Evolutionary conservation across 225 moss, liverwort and hornwort genomes (phyloP).

Genomic region (Rhytidiadelphus loreus): DNA sequence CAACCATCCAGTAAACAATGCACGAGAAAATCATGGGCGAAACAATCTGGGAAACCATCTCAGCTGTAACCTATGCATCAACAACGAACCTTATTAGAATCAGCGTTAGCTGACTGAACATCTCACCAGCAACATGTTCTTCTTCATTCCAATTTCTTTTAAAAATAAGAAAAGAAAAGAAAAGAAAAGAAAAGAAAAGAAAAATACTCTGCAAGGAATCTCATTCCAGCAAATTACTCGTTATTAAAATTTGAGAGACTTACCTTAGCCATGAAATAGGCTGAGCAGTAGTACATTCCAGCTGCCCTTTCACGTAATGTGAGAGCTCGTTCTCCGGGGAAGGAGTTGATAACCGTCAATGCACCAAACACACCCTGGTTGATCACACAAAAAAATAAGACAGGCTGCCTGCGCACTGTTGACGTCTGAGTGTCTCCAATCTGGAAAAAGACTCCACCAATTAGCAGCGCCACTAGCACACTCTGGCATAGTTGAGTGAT

Average conservation of each 20-base stretch:
- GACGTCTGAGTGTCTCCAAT: constrained; percentile 61
- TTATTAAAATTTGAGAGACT: background rate
- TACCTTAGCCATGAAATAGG: constrained; percentile 91
- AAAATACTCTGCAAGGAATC: background rate
- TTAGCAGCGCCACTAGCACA: constrained; percentile 58
- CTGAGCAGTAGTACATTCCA: constrained; percentile 89
- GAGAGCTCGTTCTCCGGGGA: constrained; percentile 73
- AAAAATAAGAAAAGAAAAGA: too few species aligned
- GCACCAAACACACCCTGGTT: constrained; percentile 92
- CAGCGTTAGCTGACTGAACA: background rate
- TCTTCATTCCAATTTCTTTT: background rate
- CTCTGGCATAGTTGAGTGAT: constrained; percentile 70
- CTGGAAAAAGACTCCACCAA: constrained; percentile 83
- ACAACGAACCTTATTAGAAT: constrained; percentile 11
- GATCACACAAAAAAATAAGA: constrained; percentile 84
- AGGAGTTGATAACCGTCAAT: constrained; percentile 78
- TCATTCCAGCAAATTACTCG: background rate
- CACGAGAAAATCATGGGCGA: constrained; percentile 73
- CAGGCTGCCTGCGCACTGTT: constrained; percentile 70
- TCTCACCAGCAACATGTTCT: background rate
- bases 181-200: too few species aligned
- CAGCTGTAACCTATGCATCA: constrained; percentile 62
- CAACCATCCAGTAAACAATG: constrained; percentile 93
- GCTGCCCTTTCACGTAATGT: constrained; percentile 77
- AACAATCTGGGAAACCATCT: constrained; percentile 62